Base-by-base conservation (phyloP, 352 stramenopile species). In the Phytophthora nicotianae region DNA sequence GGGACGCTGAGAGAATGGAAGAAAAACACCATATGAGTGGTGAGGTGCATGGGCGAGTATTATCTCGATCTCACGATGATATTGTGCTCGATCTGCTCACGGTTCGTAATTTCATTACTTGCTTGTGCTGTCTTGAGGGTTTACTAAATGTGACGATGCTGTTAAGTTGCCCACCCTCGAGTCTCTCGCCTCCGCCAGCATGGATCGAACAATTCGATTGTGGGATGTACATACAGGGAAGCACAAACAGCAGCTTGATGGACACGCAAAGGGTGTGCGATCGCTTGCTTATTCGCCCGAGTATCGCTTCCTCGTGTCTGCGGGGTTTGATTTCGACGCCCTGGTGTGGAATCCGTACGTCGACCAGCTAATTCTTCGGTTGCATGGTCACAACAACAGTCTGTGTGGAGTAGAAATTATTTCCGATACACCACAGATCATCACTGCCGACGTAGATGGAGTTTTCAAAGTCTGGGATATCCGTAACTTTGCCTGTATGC, bases 311-410 rank as follows among this genome's bases (percentile, higher is more conserved):
- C 78, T 97, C 14, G 83, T 96, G 19, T 93, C 79, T 13, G 89
- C 81, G 4, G 88, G 88, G 8, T 96, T 97, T 62, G 89, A 97
- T 56, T 96, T 95, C 46, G 86, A 97, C 48, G 87, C 83, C 40
- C 68, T 94, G 7, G 87, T 97, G 19, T 97, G 89, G 88, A 97
- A 96, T 51, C 89, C 89, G 21, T 96, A 96, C 70, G 86, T 96
- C 1, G 83, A 93, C 52, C 84, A 95, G 61, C 74, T 96, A 37
- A 96, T 97, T 47, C 48, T 95, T 49, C 78, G 86, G 4, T 74
- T 97, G 3, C 83, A 92, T 35, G 89, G 89, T 33, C 89, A 97
- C 67, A 93, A 86, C 56, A 92, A 91, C 57, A 89, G 85, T 45
- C 68, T 96, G 14, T 94, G 84, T 26, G 84, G 89, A 7, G 86